These are phyloP conservation scores for Pythium pyrilobum DNA, from an alignment of 352 stramenopile species.

Conservation along the genomic window DNA sequence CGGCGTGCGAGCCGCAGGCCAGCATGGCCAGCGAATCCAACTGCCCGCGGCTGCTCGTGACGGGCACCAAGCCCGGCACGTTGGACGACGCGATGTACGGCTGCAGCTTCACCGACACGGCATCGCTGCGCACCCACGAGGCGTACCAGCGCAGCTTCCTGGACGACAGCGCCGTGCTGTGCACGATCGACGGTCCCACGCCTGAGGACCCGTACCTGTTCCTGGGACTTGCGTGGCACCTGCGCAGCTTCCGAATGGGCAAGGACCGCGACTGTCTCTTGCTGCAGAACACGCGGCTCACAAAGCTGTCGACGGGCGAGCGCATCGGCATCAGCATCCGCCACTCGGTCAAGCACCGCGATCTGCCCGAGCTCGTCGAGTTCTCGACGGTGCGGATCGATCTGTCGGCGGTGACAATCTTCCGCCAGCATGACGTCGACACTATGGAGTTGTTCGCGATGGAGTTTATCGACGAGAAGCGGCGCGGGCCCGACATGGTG, in stretches of 20 bases:
- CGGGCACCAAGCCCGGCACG: slow-evolving; percentile 28
- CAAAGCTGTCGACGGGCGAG: slow-evolving; percentile 18
- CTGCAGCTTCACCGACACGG: slow-evolving; percentile 31
- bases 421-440: slow-evolving; percentile 30
- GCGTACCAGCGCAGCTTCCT: slow-evolving; percentile 28
- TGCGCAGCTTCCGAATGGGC: slow-evolving; percentile 7
- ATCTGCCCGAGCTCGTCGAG: slow-evolving; percentile 27
- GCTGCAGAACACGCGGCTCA: slow-evolving; percentile 1
- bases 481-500: background rate
- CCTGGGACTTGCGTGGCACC: slow-evolving; percentile 25
- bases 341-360: slow-evolving; percentile 42
- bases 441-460: slow-evolving; percentile 38
- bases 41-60: background rate
- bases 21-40: background rate
- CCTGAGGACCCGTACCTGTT: slow-evolving; percentile 31
- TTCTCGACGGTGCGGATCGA: slow-evolving; percentile 27
- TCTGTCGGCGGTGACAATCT: slow-evolving; percentile 29
- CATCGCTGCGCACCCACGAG: slow-evolving; percentile 25
- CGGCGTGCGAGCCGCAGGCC: background rate
- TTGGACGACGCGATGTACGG: slow-evolving; percentile 56
- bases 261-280: slow-evolving; percentile 34
- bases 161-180: slow-evolving; percentile 21
- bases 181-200: slow-evolving; percentile 17
- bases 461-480: slow-evolving; percentile 19
- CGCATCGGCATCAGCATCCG: slow-evolving; percentile 36